These are phyloP conservation scores for Cicer chorassanicum DNA, from an alignment of 306 rosid species.

Conservation along the genomic window DNA sequence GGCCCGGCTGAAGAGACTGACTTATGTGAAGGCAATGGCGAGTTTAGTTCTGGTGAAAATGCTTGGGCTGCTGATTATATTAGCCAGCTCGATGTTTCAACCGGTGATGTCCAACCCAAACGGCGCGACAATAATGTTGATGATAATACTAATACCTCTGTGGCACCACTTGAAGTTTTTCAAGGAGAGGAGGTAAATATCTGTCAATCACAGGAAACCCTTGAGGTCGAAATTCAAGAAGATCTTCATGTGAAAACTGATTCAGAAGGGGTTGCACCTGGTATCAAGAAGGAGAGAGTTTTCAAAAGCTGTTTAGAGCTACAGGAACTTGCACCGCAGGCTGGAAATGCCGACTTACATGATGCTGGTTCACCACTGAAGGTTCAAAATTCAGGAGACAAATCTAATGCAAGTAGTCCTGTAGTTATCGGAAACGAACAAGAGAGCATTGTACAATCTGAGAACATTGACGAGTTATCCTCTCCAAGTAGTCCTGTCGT, in stretches of 20 bases:
- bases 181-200: conserved; percentile 54
- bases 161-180: conserved; percentile 47
- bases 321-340: conserved; percentile 48
- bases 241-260: conserved; percentile 42
- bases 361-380: conserved; percentile 43
- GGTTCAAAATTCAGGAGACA: conserved; percentile 45
- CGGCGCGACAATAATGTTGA: conserved; percentile 30
- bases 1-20: conserved; percentile 86
- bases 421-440: conserved; percentile 46
- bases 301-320: conserved; percentile 71
- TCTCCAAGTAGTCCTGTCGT: conserved; percentile 36
- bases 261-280: conserved; percentile 51
- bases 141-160: conserved; percentile 41
- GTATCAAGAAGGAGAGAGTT: conserved; percentile 49
- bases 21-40: conserved; percentile 68
- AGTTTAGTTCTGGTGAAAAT: conserved; percentile 61
- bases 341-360: conserved; percentile 43
- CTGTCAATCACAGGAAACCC: conserved; percentile 49
- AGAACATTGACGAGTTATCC: conserved; percentile 42
- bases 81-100: conserved; percentile 57
- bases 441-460: conserved; percentile 38
- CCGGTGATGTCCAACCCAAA: conserved; percentile 40
- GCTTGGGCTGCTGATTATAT: conserved; percentile 80
- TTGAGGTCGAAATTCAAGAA: conserved; percentile 47
- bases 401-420: conserved; percentile 36